These are phyloP conservation scores for Gossypium armourianum DNA, from an alignment of 441 rosid genomes.

Conservation along the genomic window DNA sequence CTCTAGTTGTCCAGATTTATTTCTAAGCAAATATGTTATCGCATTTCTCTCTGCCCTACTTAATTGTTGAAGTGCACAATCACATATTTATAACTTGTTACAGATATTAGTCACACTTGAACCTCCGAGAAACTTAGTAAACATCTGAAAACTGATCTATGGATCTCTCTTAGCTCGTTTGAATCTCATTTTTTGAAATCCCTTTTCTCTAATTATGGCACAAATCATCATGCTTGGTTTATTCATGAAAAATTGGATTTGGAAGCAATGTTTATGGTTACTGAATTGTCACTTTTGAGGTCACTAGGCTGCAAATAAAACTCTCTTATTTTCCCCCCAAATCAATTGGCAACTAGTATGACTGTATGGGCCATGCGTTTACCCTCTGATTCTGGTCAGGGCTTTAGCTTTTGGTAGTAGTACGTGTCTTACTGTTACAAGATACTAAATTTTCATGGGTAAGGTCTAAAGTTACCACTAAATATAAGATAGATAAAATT, in stretches of 20 bases:
- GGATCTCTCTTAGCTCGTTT: not conserved
- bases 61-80: not conserved
- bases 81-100: not conserved
- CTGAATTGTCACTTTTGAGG: not conserved
- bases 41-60: not conserved
- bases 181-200: not conserved
- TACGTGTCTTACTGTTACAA: not conserved
- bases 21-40: not conserved
- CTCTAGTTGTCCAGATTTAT: not conserved
- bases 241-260: not conserved
- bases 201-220: not conserved
- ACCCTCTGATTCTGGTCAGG: not conserved
- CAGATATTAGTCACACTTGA: not conserved
- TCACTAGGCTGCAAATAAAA: not conserved
- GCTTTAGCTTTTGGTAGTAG: not conserved
- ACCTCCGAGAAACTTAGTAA: not conserved
- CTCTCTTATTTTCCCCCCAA: not conserved
- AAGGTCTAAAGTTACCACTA: not conserved
- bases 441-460: not conserved
- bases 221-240: not conserved
- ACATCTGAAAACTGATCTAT: not conserved
- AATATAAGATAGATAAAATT: not conserved
- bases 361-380: not conserved
- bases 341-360: slow-evolving; percentile 1
- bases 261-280: not conserved